Conservation (phyloP, 2,329 filamentous ascomycete genomes). For the Mariannaea elegans region DNA sequence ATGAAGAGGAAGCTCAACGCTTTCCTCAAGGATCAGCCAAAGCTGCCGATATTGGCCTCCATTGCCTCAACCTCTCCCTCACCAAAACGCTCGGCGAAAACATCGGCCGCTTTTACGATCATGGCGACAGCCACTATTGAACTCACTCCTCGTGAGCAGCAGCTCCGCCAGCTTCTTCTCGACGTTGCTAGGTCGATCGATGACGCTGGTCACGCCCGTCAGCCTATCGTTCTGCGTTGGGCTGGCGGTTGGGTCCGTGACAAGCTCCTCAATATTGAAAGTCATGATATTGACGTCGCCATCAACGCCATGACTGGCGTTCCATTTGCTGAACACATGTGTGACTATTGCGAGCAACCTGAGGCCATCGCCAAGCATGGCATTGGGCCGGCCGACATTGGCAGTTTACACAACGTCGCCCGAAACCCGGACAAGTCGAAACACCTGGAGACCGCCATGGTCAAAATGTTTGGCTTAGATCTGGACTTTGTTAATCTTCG, state of each 20-base stretch:
- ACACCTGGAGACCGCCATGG: constrained; percentile 91
- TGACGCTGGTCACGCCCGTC: constrained; percentile 53
- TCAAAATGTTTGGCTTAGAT: constrained; percentile 84
- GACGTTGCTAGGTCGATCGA: constrained; percentile 78
- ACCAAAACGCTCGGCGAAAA: not conserved
- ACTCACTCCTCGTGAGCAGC: constrained; percentile 76
- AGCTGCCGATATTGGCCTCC: not conserved
- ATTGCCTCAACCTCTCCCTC: constrained; percentile 3
- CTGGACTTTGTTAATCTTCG: constrained; percentile 94
- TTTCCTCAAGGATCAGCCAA: constrained; percentile 36
- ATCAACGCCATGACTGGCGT: constrained; percentile 88
- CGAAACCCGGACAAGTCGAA: constrained; percentile 97
- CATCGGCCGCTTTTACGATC: constrained; percentile 2
- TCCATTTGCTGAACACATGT: constrained; percentile 75
- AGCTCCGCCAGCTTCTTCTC: constrained; percentile 78
- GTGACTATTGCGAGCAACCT: constrained; percentile 70
- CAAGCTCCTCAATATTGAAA: constrained; percentile 76
- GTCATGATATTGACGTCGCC: constrained; percentile 85
- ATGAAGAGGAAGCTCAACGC: constrained; percentile 49
- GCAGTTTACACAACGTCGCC: constrained; percentile 85
- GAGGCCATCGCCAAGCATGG: constrained; percentile 70
- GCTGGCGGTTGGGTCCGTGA: constrained; percentile 90
- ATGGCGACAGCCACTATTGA: constrained; percentile 46
- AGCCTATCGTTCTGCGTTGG: constrained; percentile 75
- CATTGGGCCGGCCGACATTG: constrained; percentile 67